Percentiles rank a stretch among this genome's conserved stretches.
Conservation (phyloP, 2,329 filamentous ascomycete genomes). For the Beauveria caledonica region DNA sequence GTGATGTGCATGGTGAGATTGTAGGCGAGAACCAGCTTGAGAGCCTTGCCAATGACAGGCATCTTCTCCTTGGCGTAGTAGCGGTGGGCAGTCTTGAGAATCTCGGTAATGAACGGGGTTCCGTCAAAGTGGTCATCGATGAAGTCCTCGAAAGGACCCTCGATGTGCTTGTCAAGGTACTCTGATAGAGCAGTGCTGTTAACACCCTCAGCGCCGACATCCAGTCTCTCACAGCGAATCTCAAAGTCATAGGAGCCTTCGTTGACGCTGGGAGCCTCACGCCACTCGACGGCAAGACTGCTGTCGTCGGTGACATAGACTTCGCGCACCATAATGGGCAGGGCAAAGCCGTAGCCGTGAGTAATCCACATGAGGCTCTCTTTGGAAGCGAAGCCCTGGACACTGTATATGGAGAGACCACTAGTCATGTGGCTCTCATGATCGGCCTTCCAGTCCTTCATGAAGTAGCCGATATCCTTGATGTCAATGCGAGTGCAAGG, state of each 20-base stretch:
- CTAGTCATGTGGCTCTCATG: conserved; percentile 84
- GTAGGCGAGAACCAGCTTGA: conserved; percentile 92
- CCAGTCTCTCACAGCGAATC: conserved; percentile 78
- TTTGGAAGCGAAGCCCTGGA: conserved; percentile 70
- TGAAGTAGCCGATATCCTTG: conserved; percentile 96
- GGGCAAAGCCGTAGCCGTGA: conserved; percentile 87
- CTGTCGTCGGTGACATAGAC: conserved; percentile 87
- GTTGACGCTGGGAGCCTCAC: conserved; percentile 63
- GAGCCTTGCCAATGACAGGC: conserved; percentile 84
- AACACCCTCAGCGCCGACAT: conserved; percentile 82
- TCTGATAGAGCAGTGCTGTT: conserved; percentile 73
- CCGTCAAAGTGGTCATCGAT: conserved; percentile 95
- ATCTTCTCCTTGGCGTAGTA: conserved; percentile 85
- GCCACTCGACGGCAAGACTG: conserved; percentile 91
- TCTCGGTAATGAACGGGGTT: conserved; percentile 89
- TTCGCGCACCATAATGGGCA: conserved; percentile 89
- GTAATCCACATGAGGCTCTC: conserved; percentile 81
- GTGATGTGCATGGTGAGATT: conserved; percentile 93
- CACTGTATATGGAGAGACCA: conserved; percentile 86
- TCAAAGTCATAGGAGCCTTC: conserved; percentile 74
- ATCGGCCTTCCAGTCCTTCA: conserved; percentile 98
- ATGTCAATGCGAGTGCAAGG: conserved; percentile 97
- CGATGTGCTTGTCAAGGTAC: conserved; percentile 92
- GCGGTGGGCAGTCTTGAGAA: conserved; percentile 90
- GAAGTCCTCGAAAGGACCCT: conserved; percentile 84